A percentile compares a stretch with the other conserved stretches of the same genome.
Evolutionary conservation across 1,284 basidiomycete species (phyloP).

Genomic region (Naganishia sp.): DNA sequence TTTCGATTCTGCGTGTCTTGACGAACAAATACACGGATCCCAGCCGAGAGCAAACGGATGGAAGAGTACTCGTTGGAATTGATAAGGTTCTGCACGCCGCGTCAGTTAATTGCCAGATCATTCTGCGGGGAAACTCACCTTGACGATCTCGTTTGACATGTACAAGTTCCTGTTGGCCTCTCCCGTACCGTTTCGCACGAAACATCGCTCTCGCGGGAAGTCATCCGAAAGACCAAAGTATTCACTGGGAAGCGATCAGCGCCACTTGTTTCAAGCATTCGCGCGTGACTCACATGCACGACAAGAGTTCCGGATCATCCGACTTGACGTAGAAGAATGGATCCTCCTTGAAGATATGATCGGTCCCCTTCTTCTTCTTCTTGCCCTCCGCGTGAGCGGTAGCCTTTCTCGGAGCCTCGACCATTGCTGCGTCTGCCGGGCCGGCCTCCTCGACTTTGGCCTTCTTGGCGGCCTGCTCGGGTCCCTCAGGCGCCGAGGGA

Average conservation of each 20-base stretch:
- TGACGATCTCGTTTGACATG: conserved; percentile 82
- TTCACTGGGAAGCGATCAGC: conserved; percentile 56
- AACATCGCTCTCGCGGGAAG: conserved; percentile 64
- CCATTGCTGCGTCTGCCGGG: conserved; percentile 11
- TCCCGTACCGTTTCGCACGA: conserved; percentile 86
- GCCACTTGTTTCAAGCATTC: not conserved
- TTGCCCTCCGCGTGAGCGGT: conserved; percentile 20
- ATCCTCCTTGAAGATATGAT: conserved; percentile 76
- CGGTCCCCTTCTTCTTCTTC: conserved; percentile 55
- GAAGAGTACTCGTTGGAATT: conserved; percentile 13
- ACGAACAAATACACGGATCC: conserved; percentile 72
- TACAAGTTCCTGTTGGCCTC: conserved; percentile 80
- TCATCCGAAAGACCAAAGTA: conserved; percentile 71
- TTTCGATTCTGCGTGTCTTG: conserved; percentile 58
- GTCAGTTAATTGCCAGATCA: not conserved
- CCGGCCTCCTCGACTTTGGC: conserved; percentile 19
- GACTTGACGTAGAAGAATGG: conserved; percentile 79
- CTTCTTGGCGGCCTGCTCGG: conserved; percentile 27
- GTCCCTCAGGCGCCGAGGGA: conserved; percentile 31
- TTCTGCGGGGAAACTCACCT: conserved; percentile 46
- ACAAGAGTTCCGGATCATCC: conserved; percentile 68
- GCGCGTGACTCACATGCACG: conserved; percentile 46
- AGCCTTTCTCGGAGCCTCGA: not conserved
- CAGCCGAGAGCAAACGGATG: conserved; percentile 77
- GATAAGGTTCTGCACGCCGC: conserved; percentile 2